A percentile compares a stretch with the other conserved stretches of the same genome.
phyloP scores from a whole-genome alignment of 768 basidiomycete genomes.

The Nevesoporus exiguus region DNA sequence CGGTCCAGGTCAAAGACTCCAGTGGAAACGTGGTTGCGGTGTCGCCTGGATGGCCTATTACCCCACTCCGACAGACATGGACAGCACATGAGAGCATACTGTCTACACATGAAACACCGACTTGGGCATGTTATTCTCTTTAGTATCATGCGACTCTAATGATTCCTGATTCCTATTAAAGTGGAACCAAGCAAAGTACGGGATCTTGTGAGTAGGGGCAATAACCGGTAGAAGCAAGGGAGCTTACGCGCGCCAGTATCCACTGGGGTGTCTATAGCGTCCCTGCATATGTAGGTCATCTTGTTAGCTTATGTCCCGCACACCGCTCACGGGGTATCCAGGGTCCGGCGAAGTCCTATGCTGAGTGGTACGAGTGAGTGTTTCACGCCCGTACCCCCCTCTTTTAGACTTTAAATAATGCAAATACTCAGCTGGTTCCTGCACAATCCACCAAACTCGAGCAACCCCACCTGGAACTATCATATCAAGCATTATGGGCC shows the following conservation, averaged over 20 bases:
- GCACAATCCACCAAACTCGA: conserved; percentile 34
- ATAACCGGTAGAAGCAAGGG: background rate
- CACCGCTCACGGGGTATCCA: conserved; percentile 12
- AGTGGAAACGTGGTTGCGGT: conserved; percentile 34
- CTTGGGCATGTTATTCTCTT: conserved; percentile 40
- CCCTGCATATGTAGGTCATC: conserved; percentile 39
- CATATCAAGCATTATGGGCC: conserved; percentile 49
- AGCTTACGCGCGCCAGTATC: conserved; percentile 32
- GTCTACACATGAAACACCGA: conserved; percentile 48
- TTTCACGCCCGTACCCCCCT: background rate
- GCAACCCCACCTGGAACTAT: conserved; percentile 44
- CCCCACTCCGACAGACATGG: conserved; percentile 40
- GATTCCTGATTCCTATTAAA: conserved; percentile 20
- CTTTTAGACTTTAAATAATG: background rate
- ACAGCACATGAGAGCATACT: conserved; percentile 35
- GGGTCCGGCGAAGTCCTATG: conserved; percentile 41
- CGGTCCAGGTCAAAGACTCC: conserved; percentile 31
- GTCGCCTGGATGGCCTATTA: conserved; percentile 38
- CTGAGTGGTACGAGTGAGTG: conserved; percentile 57
- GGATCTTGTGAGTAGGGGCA: conserved; percentile 47
- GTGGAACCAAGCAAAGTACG: conserved; percentile 54
- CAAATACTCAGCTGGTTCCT: conserved; percentile 34
- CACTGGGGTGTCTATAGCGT: conserved; percentile 50
- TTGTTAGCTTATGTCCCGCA: background rate
- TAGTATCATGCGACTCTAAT: background rate